Base-by-base conservation (phyloP, 2,329 filamentous ascomycete genomes). In the Macroventuria anomochaeta region DNA sequence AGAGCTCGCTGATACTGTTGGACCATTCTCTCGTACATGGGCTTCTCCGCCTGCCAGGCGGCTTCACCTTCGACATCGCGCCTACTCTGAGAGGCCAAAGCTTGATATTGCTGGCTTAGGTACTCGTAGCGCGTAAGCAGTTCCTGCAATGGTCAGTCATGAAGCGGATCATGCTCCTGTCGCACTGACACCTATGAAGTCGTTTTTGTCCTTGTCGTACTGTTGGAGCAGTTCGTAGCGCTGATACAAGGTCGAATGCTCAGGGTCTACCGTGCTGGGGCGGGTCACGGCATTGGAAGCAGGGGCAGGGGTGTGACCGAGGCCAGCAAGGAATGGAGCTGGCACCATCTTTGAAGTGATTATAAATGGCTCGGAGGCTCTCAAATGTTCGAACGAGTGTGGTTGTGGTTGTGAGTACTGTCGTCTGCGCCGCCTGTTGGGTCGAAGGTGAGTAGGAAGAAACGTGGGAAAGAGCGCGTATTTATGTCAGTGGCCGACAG, bases 91-190 rank as follows among this genome's bases (percentile, higher is more conserved):
- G 67, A 52, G n/a, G 60, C 46, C 37, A 72, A 58, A 5, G 62
- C 46, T 23, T 67, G 53, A 32, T 74, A 68, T 57, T 75, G 62
- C 28, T 72, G 66, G 31, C 57, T 57, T 6, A 77, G 53, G 46
- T 66, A 69, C 40, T 76, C 70, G 57, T 78, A 76, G n/a, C 75
- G 71, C 23, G 57, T 63, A 33, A 79, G 61, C 11, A 79, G 55
- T 53, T 79, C 77, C 73, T 78, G 38, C 6, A 21, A 1, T n/a
- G 15, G 50, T 61, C 33, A 64, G 54, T 41, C 10, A 29, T 31
- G 13, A 31, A 8, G 6, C 6, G 3, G 3, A 17, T 40, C 7
- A 38, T 8, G 31, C 12, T 23, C 3, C 21, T 32, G 18, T 25
- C 4, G 40, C 31, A 46, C 61, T 23, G 43, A 75, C 74, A 47